Evolutionary conservation across 2,329 filamentous ascomycete genomes (phyloP), one percentile per base, ranked within the genome.

Genomic region (Pseudodiploospora longispora): DNA sequence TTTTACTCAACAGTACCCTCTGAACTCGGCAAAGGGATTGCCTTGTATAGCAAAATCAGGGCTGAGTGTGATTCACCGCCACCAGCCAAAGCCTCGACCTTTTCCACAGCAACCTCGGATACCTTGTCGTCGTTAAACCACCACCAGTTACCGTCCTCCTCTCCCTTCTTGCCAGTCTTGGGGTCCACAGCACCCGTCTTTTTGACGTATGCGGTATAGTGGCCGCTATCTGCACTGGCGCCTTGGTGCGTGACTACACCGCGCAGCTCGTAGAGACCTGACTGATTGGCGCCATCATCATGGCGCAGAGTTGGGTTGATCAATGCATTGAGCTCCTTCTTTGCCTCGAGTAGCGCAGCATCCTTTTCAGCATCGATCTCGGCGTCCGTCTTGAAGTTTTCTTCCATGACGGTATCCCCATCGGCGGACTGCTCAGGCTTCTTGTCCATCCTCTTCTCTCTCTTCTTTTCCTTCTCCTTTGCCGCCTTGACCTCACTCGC

Each of bases 71-170:
- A 85, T 66, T 93, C 87, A 52, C 89, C 91, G 58, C 94, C 93
- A 47, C 93, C 94, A 41, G 89, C 78, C 41, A 98, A 75, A 4
- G 83, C 85, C 61, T 91, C 86, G 53, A 98, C 94, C 72, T 95
- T 93, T 56, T 97, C 91, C 28, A 80, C 73, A 10, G 87, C 81
- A 29, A 98, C 93, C 70, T 98, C 93, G 10, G 85, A 82, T 31
- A 98, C 93, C 70, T 89, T 94, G 61, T 98, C 91, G 58, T 98
- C 93, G 65, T 98, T 97, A 76, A 98, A 98, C 91, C 93, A 98
- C 91, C 93, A 98, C 93, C 93, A 98, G 58, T 89, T 95, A 54
- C 87, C 89, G 59, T 95, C 88, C 60, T 95, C 88, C 58, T 85
- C 81, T 43, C 78, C 80, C 57, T 80, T 73, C 70, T 88, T 87